Evolutionary conservation across 495 filamentous ascomycete species (phyloP).

Genomic region (Sphaerosporella brunnea): DNA sequence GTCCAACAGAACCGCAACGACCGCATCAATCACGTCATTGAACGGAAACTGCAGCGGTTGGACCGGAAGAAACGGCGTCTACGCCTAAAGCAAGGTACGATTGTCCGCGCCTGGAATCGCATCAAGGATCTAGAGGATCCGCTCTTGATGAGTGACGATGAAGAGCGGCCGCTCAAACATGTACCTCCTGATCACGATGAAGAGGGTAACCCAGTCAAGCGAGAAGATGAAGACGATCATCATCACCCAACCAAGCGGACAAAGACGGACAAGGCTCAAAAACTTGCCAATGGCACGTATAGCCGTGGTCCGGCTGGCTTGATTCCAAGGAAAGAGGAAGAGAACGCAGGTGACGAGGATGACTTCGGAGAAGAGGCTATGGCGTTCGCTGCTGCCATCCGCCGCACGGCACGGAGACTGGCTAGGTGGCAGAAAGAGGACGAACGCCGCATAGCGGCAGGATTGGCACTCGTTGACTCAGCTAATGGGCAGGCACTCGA

Average conservation of each 20-base stretch:
- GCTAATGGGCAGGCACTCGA: too few relatives aligned
- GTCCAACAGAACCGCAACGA: conserved; percentile 77
- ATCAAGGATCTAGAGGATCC: conserved; percentile 47
- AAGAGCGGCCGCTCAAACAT: conserved; percentile 27
- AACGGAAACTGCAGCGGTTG: conserved; percentile 48
- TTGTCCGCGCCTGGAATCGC: conserved; percentile 51
- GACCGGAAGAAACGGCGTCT: conserved; percentile 43
- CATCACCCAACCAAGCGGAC: conserved; percentile 14
- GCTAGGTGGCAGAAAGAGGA: conserved; percentile 47
- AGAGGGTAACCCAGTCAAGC: conserved; percentile 12
- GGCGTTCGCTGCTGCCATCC: conserved; percentile 51
- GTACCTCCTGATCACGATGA: conserved; percentile 11
- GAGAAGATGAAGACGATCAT: conserved; percentile 2
- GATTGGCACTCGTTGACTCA: too few relatives aligned
- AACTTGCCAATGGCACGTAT: conserved; percentile 5
- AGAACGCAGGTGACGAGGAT: conserved; percentile 32
- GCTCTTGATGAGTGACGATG: conserved; percentile 66
- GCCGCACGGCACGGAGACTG: conserved; percentile 51
- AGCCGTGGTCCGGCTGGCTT: conserved; percentile 40
- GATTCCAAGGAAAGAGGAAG: conserved; percentile 42
- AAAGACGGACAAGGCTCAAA: conserved; percentile 14
- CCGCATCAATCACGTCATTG: conserved; percentile 71
- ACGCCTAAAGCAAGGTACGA: conserved; percentile 42
- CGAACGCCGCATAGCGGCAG: too few relatives aligned
- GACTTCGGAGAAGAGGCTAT: conserved; percentile 67